phyloP scores from a whole-genome alignment of 306 rosid species.

The Citrullus colocynthis region DNA sequence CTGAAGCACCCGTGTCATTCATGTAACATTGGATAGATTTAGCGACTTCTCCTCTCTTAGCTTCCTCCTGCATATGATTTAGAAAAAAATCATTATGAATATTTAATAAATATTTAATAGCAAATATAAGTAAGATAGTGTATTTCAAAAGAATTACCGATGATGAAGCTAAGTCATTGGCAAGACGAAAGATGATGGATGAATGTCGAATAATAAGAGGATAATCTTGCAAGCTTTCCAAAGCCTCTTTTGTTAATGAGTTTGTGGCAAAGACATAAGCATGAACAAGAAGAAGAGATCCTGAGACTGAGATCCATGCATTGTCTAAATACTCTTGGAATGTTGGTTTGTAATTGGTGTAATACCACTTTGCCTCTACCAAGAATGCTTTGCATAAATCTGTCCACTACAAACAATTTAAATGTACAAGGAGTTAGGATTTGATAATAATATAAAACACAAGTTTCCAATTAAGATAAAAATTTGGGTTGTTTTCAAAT shows the following conservation, averaged over 20 bases:
- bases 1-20: slow-evolving; percentile 14
- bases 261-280: slow-evolving; percentile 3
- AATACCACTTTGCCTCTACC: slow-evolving; percentile 19
- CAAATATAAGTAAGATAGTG: too few relatives aligned
- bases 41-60: slow-evolving; percentile 8
- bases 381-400: slow-evolving; percentile 11
- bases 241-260: slow-evolving; percentile 1
- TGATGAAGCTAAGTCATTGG: slow-evolving; percentile 19
- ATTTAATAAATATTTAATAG: not conserved
- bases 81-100: not conserved
- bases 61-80: not conserved
- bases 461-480: not conserved
- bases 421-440: not conserved
- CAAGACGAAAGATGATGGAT: slow-evolving; percentile 6
- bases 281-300: not conserved
- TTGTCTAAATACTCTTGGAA: slow-evolving; percentile 18
- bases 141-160: not conserved
- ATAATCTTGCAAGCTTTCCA: not conserved
- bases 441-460: not conserved
- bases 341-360: slow-evolving; percentile 9
- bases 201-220: not conserved
- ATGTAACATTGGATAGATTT: slow-evolving; percentile 29
- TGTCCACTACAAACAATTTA: slow-evolving; percentile 11
- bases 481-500: too few relatives aligned
- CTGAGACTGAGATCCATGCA: slow-evolving; percentile 13